Conservation (phyloP, 345 rosid genomes). For the Murraya paniculata region DNA sequence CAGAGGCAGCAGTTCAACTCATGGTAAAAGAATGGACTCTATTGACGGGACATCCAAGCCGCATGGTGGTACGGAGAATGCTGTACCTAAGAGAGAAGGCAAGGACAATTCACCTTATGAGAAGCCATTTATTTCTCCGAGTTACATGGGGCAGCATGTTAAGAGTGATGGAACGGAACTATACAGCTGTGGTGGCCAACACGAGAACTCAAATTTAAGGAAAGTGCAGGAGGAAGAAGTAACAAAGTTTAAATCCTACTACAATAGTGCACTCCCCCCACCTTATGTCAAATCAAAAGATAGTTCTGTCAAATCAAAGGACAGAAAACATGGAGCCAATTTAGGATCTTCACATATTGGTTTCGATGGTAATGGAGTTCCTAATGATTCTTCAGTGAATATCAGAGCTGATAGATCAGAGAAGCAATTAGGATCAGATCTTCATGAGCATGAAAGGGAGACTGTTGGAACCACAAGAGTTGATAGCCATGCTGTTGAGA, state of each 20-base stretch:
- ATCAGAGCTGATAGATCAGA: conserved; percentile 20
- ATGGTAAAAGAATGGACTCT: conserved; percentile 31
- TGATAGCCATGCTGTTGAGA: conserved; percentile 22
- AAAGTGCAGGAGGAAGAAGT: conserved; percentile 39
- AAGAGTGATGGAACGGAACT: conserved; percentile 29
- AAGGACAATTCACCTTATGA: conserved; percentile 17
- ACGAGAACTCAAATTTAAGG: conserved; percentile 21
- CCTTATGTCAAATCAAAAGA: conserved; percentile 53
- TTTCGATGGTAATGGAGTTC: conserved; percentile 27
- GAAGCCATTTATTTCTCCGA: conserved; percentile 29
- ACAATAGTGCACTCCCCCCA: conserved; percentile 57
- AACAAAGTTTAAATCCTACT: conserved; percentile 34
- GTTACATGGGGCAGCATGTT: conserved; percentile 16
- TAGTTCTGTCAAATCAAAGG: conserved; percentile 42
- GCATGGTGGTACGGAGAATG: conserved; percentile 37
- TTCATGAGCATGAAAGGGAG: conserved; percentile 32
- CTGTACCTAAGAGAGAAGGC: conserved; percentile 30
- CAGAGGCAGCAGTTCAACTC: conserved; percentile 45
- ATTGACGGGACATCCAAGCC: conserved; percentile 27
- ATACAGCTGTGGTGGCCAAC: conserved; percentile 26
- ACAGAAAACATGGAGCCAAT: conserved; percentile 25
- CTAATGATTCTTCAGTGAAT: conserved; percentile 33
- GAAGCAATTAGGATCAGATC: conserved; percentile 25
- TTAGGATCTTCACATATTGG: conserved; percentile 26
- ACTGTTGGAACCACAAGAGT: conserved; percentile 21